phyloP scores from a whole-genome alignment of 768 basidiomycete genomes.

The Kwoniella heveanensis region DNA sequence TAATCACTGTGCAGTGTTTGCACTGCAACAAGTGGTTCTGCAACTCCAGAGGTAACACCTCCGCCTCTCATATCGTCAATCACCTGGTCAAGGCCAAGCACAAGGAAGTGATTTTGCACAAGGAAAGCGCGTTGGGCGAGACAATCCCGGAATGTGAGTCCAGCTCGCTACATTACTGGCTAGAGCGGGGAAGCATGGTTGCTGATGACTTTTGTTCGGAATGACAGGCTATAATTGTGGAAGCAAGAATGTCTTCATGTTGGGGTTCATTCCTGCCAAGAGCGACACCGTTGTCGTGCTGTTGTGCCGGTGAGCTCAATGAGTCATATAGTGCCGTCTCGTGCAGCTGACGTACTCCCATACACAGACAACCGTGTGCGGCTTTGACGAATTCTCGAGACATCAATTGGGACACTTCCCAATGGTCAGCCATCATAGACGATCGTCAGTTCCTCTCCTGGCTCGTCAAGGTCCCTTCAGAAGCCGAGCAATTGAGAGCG shows the following conservation, averaged over 20 bases:
- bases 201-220: too few species aligned
- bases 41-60: conserved; percentile 96
- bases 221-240: conserved; percentile 91
- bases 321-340: neutral
- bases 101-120: conserved; percentile 96
- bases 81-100: conserved; percentile 99
- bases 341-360: neutral
- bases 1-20: conserved; percentile 44
- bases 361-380: conserved; percentile 87
- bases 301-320: conserved; percentile 76
- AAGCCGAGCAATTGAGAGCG: conserved; percentile 92
- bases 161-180: neutral
- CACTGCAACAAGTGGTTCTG: conserved; percentile 68
- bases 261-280: conserved; percentile 98
- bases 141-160: conserved; percentile 86
- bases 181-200: neutral
- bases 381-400: conserved; percentile 85
- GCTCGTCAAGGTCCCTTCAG: conserved; percentile 95
- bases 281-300: conserved; percentile 98
- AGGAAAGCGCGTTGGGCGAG: conserved; percentile 92
- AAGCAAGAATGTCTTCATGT: conserved; percentile 98
- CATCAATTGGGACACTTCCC: conserved; percentile 95
- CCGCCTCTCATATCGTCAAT: conserved; percentile 97
- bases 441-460: conserved; percentile 98
- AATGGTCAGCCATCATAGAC: conserved; percentile 98